Conservation (phyloP, 2,329 filamentous ascomycete genomes). For the Chaetomiaceae sp. region DNA sequence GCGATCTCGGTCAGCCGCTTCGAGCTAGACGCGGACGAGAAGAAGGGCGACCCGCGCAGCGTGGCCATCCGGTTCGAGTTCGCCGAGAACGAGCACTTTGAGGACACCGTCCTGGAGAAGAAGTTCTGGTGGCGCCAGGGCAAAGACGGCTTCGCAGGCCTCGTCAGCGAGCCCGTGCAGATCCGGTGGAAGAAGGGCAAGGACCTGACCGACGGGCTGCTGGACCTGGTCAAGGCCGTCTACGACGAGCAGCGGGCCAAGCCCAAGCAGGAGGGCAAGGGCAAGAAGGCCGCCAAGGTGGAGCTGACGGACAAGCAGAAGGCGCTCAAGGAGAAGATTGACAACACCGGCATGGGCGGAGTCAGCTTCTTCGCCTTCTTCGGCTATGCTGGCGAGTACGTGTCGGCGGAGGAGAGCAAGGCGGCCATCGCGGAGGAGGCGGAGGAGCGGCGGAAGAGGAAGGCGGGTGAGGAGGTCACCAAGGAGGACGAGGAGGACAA, state of each 20-base stretch:
- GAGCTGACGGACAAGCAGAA: conserved; percentile 43
- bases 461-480: conserved; percentile 46
- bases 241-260: conserved; percentile 52
- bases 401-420: conserved; percentile 66
- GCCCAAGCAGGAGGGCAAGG: conserved; percentile 32
- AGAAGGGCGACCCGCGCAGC: conserved; percentile 70
- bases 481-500: conserved; percentile 44
- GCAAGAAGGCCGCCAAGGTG: conserved; percentile 31
- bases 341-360: conserved; percentile 55
- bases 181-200: conserved; percentile 83
- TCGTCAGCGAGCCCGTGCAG: conserved; percentile 82
- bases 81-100: conserved; percentile 73
- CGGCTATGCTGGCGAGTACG: conserved; percentile 64
- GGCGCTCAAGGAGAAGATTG: conserved; percentile 48
- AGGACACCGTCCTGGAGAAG: conserved; percentile 75
- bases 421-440: conserved; percentile 55
- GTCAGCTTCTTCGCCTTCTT: conserved; percentile 88
- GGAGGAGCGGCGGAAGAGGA: conserved; percentile 46
- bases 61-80: conserved; percentile 75
- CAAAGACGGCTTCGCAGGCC: conserved; percentile 62
- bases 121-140: conserved; percentile 78
- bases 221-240: conserved; percentile 65
- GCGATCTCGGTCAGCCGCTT: conserved; percentile 71
- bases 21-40: conserved; percentile 58
- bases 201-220: conserved; percentile 76